Evolutionary conservation across 805 yeast species (phyloP).

Genomic region (Candida odintsovae): DNA sequence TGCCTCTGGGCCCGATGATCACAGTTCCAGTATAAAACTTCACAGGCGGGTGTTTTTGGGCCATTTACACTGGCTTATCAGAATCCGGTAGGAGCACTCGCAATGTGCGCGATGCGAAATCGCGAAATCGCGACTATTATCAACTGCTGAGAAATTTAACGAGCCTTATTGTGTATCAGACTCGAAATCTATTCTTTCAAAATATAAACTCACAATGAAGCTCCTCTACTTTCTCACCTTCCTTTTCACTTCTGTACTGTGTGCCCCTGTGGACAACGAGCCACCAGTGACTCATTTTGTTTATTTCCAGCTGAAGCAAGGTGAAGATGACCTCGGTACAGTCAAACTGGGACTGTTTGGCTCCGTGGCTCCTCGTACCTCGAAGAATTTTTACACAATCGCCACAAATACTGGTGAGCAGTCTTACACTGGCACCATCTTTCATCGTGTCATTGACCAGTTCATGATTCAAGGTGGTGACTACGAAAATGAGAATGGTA

Average conservation of each 20-base stretch:
- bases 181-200: background rate
- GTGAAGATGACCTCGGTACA: slow-evolving; percentile 19
- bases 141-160: too few relatives aligned
- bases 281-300: slow-evolving; percentile 25
- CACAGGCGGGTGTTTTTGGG: too few relatives aligned
- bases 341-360: slow-evolving; percentile 62
- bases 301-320: slow-evolving; percentile 19
- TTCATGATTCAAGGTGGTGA: slow-evolving; percentile 91
- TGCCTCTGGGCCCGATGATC: too few relatives aligned
- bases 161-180: background rate
- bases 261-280: slow-evolving; percentile 14
- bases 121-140: too few relatives aligned
- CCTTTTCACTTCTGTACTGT: slow-evolving; percentile 3
- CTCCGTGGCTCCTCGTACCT: slow-evolving; percentile 57
- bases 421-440: slow-evolving; percentile 52
- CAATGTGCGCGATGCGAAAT: too few relatives aligned
- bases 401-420: slow-evolving; percentile 27
- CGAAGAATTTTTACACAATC: slow-evolving; percentile 48
- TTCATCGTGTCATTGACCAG: slow-evolving; percentile 68
- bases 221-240: slow-evolving; percentile 3
- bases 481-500: slow-evolving; percentile 57
- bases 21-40: too few relatives aligned
- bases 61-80: too few relatives aligned
- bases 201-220: slow-evolving; percentile 9
- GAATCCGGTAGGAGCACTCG: too few relatives aligned